phyloP scores from a whole-genome alignment of 306 rosid species.

The Aeschynomene evenia region DNA sequence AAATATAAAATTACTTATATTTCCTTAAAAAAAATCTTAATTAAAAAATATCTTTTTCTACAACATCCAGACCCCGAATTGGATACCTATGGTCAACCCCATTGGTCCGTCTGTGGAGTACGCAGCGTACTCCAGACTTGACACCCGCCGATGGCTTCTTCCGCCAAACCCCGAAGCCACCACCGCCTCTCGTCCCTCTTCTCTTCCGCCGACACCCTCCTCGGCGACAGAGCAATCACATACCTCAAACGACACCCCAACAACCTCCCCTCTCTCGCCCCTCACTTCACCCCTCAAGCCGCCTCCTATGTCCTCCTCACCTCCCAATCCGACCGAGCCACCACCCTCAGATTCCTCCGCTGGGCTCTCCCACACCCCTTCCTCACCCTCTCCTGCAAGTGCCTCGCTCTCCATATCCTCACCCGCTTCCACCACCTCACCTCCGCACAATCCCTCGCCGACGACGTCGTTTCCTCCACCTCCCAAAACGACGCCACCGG shows the following conservation, averaged over 20 bases:
- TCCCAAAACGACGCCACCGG: constrained; percentile 42
- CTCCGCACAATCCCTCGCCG: constrained; percentile 72
- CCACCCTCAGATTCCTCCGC: constrained; percentile 54
- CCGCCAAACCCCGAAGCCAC: background rate
- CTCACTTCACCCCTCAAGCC: constrained; percentile 69
- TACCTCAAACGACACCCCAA: constrained; percentile 73
- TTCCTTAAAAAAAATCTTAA: too few species aligned
- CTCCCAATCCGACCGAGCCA: constrained; percentile 55
- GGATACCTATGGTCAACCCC: too few species aligned
- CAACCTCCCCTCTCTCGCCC: constrained; percentile 45
- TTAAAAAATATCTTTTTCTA: too few species aligned
- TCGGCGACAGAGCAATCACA: constrained; percentile 62
- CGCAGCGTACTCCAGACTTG: too few species aligned
- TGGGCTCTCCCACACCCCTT: constrained; percentile 64
- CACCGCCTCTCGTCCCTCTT: background rate
- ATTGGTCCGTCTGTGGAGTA: background rate
- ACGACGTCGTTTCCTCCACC: constrained; percentile 44
- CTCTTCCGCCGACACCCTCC: background rate
- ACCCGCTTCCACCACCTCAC: constrained; percentile 73
- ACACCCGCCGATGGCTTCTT: background rate
- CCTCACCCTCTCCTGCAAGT: constrained; percentile 60
- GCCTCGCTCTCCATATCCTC: constrained; percentile 84
- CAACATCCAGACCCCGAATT: too few species aligned
- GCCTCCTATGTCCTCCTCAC: constrained; percentile 71
- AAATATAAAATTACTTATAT: too few species aligned